A percentile compares a stretch with the other conserved stretches of the same genome.
phyloP scores from a whole-genome alignment of 148 eudicot species.

The Hydrangea macrophylla region DNA sequence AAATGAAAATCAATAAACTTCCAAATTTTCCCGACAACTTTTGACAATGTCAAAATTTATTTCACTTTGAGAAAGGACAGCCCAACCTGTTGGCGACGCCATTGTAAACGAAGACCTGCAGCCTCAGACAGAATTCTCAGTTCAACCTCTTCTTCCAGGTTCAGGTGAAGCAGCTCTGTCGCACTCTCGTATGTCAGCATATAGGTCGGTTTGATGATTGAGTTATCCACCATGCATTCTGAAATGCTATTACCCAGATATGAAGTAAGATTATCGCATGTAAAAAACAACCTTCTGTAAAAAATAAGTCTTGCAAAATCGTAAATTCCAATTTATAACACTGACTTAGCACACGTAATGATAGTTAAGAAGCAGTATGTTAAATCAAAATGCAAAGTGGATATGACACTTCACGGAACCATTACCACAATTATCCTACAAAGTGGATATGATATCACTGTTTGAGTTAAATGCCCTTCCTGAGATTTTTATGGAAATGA shows the following conservation, averaged over 20 bases:
- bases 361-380: background rate
- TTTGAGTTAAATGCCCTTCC: no score
- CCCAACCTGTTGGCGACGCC: slow-evolving; percentile 84
- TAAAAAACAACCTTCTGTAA: background rate
- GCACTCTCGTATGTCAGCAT: slow-evolving; percentile 99
- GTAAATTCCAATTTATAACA: background rate
- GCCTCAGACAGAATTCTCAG: slow-evolving; percentile 84
- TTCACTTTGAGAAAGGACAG: background rate
- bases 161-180: slow-evolving; percentile 81
- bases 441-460: no score
- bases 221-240: slow-evolving; percentile 78
- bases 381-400: no score
- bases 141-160: slow-evolving; percentile 84
- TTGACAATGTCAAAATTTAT: background rate
- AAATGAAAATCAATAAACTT: background rate
- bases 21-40: background rate
- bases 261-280: slow-evolving; percentile 13
- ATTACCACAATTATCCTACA: no score
- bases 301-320: background rate
- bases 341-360: background rate
- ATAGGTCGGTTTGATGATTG: slow-evolving; percentile 80
- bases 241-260: slow-evolving; percentile 60
- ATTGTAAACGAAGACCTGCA: slow-evolving; percentile 73
- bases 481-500: no score
- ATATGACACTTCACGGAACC: no score